Conservation (phyloP, 495 filamentous ascomycete species). For the Elasticomyces elasticus region DNA sequence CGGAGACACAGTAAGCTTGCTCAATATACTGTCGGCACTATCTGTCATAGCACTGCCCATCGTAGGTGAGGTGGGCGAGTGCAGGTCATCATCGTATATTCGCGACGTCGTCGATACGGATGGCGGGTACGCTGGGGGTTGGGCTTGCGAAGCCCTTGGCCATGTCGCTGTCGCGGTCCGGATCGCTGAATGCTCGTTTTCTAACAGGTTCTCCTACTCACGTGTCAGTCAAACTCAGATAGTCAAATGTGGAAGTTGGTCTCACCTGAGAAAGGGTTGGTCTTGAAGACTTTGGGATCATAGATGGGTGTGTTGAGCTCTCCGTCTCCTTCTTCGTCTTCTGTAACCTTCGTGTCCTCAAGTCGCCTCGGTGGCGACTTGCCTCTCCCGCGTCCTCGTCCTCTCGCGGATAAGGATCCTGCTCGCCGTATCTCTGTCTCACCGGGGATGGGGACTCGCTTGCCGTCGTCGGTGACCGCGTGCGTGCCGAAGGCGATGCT, state of each 20-base stretch:
- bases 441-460: slow-evolving; percentile 16
- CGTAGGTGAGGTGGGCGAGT: slow-evolving; percentile 7
- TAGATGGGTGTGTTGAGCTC: slow-evolving; percentile 2
- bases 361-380: slow-evolving; percentile 15
- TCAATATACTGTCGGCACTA: slow-evolving; percentile 15
- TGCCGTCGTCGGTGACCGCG: slow-evolving; percentile 23
- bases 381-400: slow-evolving; percentile 3
- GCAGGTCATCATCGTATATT: slow-evolving; percentile 3
- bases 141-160: background rate
- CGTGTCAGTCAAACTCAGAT: background rate
- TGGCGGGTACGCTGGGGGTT: slow-evolving; percentile 9
- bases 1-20: slow-evolving; percentile 13
- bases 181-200: slow-evolving; percentile 6
- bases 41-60: slow-evolving; percentile 11
- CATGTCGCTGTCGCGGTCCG: slow-evolving; percentile 3
- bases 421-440: background rate
- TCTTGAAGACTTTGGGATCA: slow-evolving; percentile 18
- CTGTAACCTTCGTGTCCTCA: slow-evolving; percentile 1
- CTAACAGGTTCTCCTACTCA: slow-evolving; percentile 11
- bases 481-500: slow-evolving; percentile 22
- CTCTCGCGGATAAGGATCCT: background rate
- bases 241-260: background rate
- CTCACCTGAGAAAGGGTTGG: slow-evolving; percentile 20
- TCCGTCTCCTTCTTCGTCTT: slow-evolving; percentile 11
- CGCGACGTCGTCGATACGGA: slow-evolving; percentile 20